phyloP scores from a whole-genome alignment of 768 basidiomycete species.

The Amanita phalloides region DNA sequence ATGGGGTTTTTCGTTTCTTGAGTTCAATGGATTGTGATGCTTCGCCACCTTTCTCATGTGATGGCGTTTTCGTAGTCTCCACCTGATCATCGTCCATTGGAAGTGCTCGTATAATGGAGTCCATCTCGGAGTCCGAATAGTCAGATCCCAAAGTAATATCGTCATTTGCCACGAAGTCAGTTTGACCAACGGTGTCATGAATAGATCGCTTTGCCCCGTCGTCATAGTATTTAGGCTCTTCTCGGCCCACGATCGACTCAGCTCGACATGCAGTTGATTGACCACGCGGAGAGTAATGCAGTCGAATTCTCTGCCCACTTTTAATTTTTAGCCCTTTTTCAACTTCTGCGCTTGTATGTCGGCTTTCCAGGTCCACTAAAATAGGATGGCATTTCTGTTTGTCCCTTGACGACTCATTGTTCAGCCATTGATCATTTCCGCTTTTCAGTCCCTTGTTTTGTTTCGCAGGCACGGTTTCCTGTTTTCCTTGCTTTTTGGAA shows the following conservation, averaged over 20 bases:
- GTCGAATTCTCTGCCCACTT: slow-evolving; percentile 23
- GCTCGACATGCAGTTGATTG: slow-evolving; percentile 10
- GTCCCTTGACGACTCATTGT: background rate
- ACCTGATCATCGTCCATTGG: slow-evolving; percentile 9
- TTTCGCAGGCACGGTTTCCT: background rate
- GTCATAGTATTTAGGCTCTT: background rate
- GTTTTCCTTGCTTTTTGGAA: slow-evolving; percentile 6
- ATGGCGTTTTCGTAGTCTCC: background rate
- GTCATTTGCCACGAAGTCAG: background rate
- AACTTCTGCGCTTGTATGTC: slow-evolving; percentile 34
- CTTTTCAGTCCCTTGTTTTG: background rate
- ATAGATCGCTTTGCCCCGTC: background rate
- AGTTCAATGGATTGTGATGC: background rate
- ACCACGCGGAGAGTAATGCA: slow-evolving; percentile 10
- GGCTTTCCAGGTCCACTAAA: slow-evolving; percentile 28
- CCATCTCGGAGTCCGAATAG: slow-evolving; percentile 26
- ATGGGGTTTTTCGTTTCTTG: slow-evolving; percentile 2
- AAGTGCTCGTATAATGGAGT: slow-evolving; percentile 13
- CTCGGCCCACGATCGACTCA: background rate
- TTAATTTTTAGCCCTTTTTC: slow-evolving; percentile 24
- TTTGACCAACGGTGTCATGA: background rate
- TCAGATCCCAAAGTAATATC: slow-evolving; percentile 14
- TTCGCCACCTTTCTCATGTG: background rate
- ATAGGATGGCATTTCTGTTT: slow-evolving; percentile 12
- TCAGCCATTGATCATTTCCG: background rate